phyloP scores from a whole-genome alignment of 1,284 basidiomycete genomes.

The Fomitopsis palustris region DNA sequence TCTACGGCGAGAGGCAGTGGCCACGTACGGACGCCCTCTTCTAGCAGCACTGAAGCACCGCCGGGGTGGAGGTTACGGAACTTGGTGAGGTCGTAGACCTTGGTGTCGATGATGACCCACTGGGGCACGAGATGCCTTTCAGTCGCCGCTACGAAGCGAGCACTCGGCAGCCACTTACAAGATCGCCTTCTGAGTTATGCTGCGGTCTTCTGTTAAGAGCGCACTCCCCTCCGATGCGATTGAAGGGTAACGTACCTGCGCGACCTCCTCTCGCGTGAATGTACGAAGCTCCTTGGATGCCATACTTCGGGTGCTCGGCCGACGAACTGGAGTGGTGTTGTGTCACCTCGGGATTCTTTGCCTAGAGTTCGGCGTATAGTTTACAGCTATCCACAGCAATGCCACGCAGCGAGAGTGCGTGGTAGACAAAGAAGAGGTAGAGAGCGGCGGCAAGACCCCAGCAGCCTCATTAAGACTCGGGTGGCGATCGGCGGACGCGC shows the following conservation, averaged over 20 bases:
- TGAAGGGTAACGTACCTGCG: conserved; percentile 37
- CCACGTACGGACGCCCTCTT: conserved; percentile 67
- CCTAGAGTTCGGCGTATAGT: neutral
- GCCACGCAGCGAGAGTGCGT: neutral
- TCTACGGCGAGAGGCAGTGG: neutral
- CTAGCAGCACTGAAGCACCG: conserved; percentile 70
- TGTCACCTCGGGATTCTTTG: no score
- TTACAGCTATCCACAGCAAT: neutral
- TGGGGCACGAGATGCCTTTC: conserved; percentile 22
- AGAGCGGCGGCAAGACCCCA: neutral
- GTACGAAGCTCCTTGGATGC: conserved; percentile 41
- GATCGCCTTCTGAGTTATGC: conserved; percentile 64
- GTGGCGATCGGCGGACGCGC: neutral
- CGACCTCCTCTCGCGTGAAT: conserved; percentile 51
- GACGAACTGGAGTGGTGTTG: neutral
- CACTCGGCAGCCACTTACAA: conserved; percentile 33
- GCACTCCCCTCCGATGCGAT: neutral
- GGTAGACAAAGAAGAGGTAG: neutral
- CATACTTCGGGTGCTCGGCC: conserved; percentile 25
- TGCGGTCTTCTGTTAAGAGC: conserved; percentile 17
- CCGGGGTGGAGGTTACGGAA: conserved; percentile 84
- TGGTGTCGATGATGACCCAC: conserved; percentile 84
- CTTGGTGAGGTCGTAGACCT: conserved; percentile 78
- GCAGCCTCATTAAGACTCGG: neutral
- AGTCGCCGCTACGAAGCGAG: neutral